Percentiles rank a stretch among this genome's conserved stretches.
Conservation (phyloP, 2,329 filamentous ascomycete species). For the Fusarium nodosum region DNA sequence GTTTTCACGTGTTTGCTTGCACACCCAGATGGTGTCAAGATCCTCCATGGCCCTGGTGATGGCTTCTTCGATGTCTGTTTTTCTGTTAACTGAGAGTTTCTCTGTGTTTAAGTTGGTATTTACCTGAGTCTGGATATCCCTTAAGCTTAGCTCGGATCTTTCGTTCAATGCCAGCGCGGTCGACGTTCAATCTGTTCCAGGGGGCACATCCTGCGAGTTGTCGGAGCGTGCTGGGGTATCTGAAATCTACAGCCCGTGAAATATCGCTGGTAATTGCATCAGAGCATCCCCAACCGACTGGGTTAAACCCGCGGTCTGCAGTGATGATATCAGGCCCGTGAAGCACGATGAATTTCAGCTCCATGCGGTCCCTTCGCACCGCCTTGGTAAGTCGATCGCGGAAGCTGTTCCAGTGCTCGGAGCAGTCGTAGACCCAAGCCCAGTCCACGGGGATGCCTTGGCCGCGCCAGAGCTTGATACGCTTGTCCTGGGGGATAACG, state of each 20-base stretch:
- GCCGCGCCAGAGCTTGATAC: conserved; percentile 49
- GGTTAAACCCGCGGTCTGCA: conserved; percentile 15
- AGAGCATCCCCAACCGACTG: conserved; percentile 42
- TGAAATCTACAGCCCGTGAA: conserved; percentile 48
- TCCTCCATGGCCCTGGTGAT: conserved; percentile 6
- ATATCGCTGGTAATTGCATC: conserved; percentile 48
- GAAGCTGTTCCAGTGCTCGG: conserved; percentile 40
- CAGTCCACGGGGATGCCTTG: conserved; percentile 35
- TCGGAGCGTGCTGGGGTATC: conserved; percentile 39
- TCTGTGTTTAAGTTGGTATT: rapidly evolving
- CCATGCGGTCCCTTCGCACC: conserved; percentile 17
- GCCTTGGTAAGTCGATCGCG: conserved; percentile 19
- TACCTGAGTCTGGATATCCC: conserved; percentile 18
- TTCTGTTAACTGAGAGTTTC: background rate
- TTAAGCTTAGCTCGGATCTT: conserved; percentile 23
- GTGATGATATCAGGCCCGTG: conserved; percentile 48
- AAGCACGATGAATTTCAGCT: conserved; percentile 46
- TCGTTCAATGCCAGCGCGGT: conserved; percentile 17
- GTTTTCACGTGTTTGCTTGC: conserved; percentile 24
- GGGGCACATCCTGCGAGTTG: conserved; percentile 41
- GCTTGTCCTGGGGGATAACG: conserved; percentile 39
- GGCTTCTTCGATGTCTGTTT: background rate
- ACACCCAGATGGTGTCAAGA: conserved; percentile 27
- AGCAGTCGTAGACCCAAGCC: conserved; percentile 46
- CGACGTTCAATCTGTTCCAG: conserved; percentile 35